These are phyloP conservation scores for Mycena rosella DNA, from an alignment of 768 basidiomycete genomes.

Conservation along the genomic window DNA sequence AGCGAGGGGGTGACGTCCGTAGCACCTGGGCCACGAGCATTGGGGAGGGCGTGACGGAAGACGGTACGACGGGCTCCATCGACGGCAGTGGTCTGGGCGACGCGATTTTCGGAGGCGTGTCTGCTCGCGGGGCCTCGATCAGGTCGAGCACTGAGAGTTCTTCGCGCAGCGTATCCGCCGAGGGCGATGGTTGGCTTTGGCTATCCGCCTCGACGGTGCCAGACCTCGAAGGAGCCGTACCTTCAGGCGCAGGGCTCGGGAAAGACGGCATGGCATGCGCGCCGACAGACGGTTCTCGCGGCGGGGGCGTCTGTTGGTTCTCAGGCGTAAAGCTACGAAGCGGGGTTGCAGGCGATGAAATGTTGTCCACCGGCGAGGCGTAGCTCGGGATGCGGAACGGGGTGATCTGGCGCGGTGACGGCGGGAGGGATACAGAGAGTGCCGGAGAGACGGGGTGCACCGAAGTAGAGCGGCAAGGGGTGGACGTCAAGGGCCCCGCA, in stretches of 20 bases:
- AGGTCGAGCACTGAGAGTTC: constrained; percentile 21
- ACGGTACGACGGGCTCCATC: not conserved
- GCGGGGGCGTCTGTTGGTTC: not conserved
- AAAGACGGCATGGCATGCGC: not conserved
- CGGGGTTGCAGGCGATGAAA: not conserved
- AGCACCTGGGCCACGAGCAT: constrained; percentile 1
- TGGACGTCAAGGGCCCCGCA: constrained; percentile 11
- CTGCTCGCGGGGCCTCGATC: constrained; percentile 1
- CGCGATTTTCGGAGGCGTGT: not conserved
- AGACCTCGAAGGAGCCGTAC: not conserved
- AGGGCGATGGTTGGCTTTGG: not conserved
- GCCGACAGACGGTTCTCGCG: constrained; percentile 1
- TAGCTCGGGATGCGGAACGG: not conserved
- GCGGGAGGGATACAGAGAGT: constrained; percentile 6
- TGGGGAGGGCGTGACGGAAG: constrained; percentile 27
- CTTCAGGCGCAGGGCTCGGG: not conserved
- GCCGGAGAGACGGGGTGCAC: constrained; percentile 12
- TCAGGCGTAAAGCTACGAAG: not conserved
- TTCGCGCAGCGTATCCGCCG: constrained; percentile 20
- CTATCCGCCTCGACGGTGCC: not conserved
- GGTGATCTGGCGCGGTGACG: constrained; percentile 9
- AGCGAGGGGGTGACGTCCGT: constrained; percentile 6
- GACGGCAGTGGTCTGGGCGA: not conserved
- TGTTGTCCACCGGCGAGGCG: not conserved
- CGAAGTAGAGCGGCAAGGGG: constrained; percentile 8